Evolutionary conservation across 2,329 filamentous ascomycete species (phyloP).

Genomic region (Calonectria pseudoreteaudii): DNA sequence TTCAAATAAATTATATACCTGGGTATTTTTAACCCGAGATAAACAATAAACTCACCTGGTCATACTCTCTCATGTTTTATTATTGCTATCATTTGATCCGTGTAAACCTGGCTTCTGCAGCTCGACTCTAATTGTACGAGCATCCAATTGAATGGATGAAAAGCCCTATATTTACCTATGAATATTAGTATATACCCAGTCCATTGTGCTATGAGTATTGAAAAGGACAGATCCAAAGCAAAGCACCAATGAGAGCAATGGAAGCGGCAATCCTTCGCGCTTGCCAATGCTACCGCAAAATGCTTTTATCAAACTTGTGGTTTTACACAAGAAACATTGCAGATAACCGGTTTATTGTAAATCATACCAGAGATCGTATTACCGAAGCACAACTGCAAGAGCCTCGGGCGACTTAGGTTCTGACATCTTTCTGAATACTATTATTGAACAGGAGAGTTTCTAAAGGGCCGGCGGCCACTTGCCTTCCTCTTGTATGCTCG

Average conservation of each 20-base stretch:
- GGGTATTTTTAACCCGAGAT: no score
- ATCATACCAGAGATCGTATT: slow-evolving; percentile 49
- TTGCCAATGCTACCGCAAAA: not conserved
- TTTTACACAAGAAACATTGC: slow-evolving; percentile 59
- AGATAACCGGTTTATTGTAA: slow-evolving; percentile 69
- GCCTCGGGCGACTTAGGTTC: no score
- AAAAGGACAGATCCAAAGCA: not conserved
- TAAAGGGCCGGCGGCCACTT: no score
- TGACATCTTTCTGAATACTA: no score
- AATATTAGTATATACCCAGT: slow-evolving; percentile 52
- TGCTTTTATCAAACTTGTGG: slow-evolving; percentile 45
- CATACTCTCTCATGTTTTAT: no score
- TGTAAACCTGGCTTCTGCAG: slow-evolving; percentile 59
- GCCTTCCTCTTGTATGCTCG: slow-evolving; percentile 34
- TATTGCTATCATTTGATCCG: no score
- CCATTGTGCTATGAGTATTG: not conserved
- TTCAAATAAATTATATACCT: no score
- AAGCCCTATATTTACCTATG: slow-evolving; percentile 68
- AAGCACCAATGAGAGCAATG: not conserved
- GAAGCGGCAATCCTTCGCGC: not conserved
- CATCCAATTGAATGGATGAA: slow-evolving; percentile 72
- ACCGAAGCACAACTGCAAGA: no score
- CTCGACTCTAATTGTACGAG: slow-evolving; percentile 67
- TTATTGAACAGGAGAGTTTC: no score
- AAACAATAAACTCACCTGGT: no score